Percentiles rank a stretch among this genome's conserved stretches.
Evolutionary conservation across 2,329 filamentous ascomycete genomes (phyloP).

Genomic region (Ophiocordyceps unilateralis): DNA sequence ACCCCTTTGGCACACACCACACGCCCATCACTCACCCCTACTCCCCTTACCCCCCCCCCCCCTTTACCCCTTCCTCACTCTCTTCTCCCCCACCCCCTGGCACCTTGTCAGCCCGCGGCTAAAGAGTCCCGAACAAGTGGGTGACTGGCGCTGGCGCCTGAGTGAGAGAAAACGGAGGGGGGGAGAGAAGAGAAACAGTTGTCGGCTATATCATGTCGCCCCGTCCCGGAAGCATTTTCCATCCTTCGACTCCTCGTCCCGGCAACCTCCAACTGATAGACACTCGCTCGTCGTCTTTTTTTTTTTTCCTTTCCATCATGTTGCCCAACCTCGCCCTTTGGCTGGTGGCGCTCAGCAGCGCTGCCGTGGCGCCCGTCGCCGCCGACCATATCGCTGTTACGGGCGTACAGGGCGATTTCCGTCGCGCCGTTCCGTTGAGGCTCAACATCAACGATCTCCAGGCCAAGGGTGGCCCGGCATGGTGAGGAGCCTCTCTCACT

Average conservation of each 20-base stretch:
- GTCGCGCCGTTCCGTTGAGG: conserved; percentile 24
- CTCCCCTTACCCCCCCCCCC: background rate
- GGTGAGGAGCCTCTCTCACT: conserved; percentile 13
- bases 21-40: background rate
- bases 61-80: background rate
- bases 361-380: conserved; percentile 8
- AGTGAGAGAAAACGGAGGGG: too few species aligned
- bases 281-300: background rate
- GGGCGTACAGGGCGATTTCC: conserved; percentile 20
- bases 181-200: background rate
- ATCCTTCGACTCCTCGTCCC: background rate
- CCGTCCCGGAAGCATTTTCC: background rate
- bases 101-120: background rate
- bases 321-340: conserved; percentile 6
- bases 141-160: too few species aligned
- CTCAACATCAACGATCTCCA: conserved; percentile 30
- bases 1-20: background rate
- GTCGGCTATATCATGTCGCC: background rate
- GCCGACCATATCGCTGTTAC: conserved; percentile 15
- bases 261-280: background rate
- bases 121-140: background rate
- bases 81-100: background rate
- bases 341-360: conserved; percentile 10
- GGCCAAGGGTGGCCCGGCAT: conserved; percentile 21
- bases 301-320: conserved; percentile 4